Base-by-base conservation (phyloP, 352 stramenopile genomes). In the Globisporangium acanthophoron region DNA sequence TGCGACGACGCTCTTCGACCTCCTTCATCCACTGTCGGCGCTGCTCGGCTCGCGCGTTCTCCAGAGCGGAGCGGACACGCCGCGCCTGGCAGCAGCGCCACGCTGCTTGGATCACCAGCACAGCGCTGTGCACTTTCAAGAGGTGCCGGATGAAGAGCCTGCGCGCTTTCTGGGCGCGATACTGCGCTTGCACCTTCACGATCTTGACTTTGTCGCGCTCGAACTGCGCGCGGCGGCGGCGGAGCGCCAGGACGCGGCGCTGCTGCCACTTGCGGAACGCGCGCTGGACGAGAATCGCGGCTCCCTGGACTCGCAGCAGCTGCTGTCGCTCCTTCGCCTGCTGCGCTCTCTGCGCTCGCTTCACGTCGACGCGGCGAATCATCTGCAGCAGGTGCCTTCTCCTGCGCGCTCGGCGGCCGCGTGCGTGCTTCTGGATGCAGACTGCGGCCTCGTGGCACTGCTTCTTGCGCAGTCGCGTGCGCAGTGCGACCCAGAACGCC, bases 201-300 rank as follows among this genome's bases (percentile, higher is more conserved):
- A 87, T 80, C 33, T 75, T 75, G 37, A 27, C 24, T 33, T 88
- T 88, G 45, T 90, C 80, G 8, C 74, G 62, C 33, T 90, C 78
- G 65, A 90, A 90, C 20, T 73, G 68, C 43, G 70, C 74, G 9
- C 80, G 70, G 6, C 78, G 76, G 4, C 74, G 59, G 24, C 69
- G 59, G 4, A 90, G 54, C 3, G 56, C 56, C 18, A 70, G 58
- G 9, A 87, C 33, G 12, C 59, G 66, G 7, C 59, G 67, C 5
- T 73, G 54, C 2, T 67, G 53, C 76, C 75, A 90, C 41, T 61
- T 59, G 3, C 70, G 70, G 44, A 86, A 70, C 5, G 64, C 65
- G 0, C 62, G 55, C 37, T 88, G 80, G 35, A 90, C 80, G 0
- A 58, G 59, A 40, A 88, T 62, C 15, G 60, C 74, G 27, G 80